phyloP scores from a whole-genome alignment of 2,329 filamentous ascomycete genomes.

The Fusarium humuli region DNA sequence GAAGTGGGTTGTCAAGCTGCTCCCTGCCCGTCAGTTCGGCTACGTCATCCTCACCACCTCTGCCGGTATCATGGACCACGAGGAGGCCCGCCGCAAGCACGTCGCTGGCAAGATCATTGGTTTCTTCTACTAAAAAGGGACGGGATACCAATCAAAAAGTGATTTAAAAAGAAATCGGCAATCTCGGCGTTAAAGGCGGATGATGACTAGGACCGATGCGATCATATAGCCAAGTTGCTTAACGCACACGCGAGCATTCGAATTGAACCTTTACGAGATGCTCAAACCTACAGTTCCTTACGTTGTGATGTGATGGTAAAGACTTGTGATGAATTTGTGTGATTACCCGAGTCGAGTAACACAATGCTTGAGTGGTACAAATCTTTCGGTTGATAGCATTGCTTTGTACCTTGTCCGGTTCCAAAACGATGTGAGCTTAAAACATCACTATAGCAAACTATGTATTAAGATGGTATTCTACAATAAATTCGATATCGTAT shows the following conservation, averaged over 20 bases:
- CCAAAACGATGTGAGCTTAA: too few relatives aligned
- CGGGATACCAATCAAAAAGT: constrained; percentile 48
- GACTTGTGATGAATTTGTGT: neutral
- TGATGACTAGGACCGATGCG: constrained; percentile 54
- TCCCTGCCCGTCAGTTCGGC: constrained; percentile 99
- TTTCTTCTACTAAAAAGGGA: constrained; percentile 89
- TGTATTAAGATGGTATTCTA: neutral
- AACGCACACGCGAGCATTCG: constrained; percentile 51
- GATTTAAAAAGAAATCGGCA: constrained; percentile 46
- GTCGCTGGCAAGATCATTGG: constrained; percentile 99
- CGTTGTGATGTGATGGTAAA: constrained; percentile 12
- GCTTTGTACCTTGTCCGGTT: neutral
- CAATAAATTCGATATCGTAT: neutral
- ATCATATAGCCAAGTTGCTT: constrained; percentile 48
- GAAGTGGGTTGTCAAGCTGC: constrained; percentile 99
- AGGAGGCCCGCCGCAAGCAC: constrained; percentile 99
- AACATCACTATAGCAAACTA: neutral
- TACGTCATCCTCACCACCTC: constrained; percentile 99
- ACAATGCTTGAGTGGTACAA: neutral
- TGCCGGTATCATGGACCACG: constrained; percentile 99
- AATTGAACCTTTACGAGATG: constrained; percentile 52
- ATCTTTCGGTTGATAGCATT: neutral
- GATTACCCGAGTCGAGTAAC: too few relatives aligned
- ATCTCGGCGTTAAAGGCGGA: constrained; percentile 54
- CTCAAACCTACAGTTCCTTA: constrained; percentile 32